Conservation (phyloP, 306 rosid species). For the Datisca glomerata region DNA sequence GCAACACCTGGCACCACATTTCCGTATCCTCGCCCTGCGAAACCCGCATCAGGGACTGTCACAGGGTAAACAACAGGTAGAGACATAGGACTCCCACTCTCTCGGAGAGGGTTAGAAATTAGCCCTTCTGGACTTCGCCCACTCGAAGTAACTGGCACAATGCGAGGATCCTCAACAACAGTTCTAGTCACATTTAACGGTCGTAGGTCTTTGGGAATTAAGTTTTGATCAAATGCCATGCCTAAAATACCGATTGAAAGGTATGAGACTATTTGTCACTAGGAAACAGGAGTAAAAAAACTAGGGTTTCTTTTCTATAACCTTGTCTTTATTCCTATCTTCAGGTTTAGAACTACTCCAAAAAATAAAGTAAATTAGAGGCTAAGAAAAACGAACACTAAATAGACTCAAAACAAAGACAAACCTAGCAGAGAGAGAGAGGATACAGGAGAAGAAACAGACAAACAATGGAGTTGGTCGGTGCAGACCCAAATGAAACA, state of each 20-base stretch:
- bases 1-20: slow-evolving; percentile 36
- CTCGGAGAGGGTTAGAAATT: slow-evolving; percentile 26
- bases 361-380: slow-evolving; percentile 25
- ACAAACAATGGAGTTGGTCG: slow-evolving; percentile 23
- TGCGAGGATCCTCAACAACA: slow-evolving; percentile 49
- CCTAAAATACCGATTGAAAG: slow-evolving; percentile 7
- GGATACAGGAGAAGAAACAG: background rate
- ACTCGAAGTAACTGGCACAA: slow-evolving; percentile 23
- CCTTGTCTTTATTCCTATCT: slow-evolving; percentile 5
- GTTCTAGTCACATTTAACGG: slow-evolving; percentile 45
- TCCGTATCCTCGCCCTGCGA: slow-evolving; percentile 47
- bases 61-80: slow-evolving; percentile 31
- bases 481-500: slow-evolving; percentile 13
- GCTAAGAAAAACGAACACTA: slow-evolving; percentile 5
- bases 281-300: background rate
- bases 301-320: slow-evolving; percentile 5
- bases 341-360: slow-evolving; percentile 4
- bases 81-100: slow-evolving; percentile 21
- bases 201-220: slow-evolving; percentile 40
- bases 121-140: slow-evolving; percentile 20
- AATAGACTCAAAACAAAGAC: background rate
- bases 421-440: slow-evolving; percentile 8
- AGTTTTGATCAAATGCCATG: slow-evolving; percentile 78
- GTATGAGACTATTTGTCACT: background rate
- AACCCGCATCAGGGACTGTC: slow-evolving; percentile 34